phyloP scores from a whole-genome alignment of 2,329 filamentous ascomycete species.

The Lecanicillium sp. region DNA sequence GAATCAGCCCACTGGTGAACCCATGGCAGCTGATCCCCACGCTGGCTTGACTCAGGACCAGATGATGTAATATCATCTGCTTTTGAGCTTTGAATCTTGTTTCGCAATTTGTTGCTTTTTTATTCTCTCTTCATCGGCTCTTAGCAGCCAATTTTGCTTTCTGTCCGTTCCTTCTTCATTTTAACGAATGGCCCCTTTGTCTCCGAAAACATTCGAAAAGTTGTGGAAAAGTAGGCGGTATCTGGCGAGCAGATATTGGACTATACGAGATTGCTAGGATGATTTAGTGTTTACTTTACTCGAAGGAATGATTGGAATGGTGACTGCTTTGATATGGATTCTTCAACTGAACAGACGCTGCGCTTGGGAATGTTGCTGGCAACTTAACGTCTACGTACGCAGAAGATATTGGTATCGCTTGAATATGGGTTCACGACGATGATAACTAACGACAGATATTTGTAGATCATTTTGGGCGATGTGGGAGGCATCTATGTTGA shows the following conservation, averaged over 20 bases:
- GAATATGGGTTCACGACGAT: background rate
- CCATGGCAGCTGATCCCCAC: slow-evolving; percentile 77
- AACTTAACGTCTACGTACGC: background rate
- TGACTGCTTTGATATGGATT: slow-evolving; percentile 7
- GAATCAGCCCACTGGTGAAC: slow-evolving; percentile 59
- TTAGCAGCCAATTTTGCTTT: background rate
- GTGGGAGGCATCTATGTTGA: background rate
- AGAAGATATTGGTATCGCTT: background rate
- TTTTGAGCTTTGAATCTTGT: background rate
- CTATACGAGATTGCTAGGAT: slow-evolving; percentile 12
- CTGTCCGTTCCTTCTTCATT: background rate
- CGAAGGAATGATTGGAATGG: slow-evolving; percentile 12
- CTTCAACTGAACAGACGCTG: slow-evolving; percentile 1
- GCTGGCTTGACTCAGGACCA: slow-evolving; percentile 89
- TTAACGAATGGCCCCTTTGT: background rate
- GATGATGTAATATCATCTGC: slow-evolving; percentile 65
- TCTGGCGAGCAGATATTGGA: slow-evolving; percentile 2
- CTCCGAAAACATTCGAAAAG: background rate
- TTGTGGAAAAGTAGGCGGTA: background rate
- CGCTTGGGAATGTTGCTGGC: background rate
- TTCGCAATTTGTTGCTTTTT: background rate
- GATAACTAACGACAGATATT: background rate
- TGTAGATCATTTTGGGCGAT: slow-evolving; percentile 5
- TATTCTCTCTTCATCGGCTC: background rate
- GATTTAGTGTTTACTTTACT: slow-evolving; percentile 13